A percentile compares a stretch with the other conserved stretches of the same genome.
These are phyloP conservation scores for Circinella umbellata DNA, from an alignment of 371 early-diverging fungal genomes.

Conservation along the genomic window DNA sequence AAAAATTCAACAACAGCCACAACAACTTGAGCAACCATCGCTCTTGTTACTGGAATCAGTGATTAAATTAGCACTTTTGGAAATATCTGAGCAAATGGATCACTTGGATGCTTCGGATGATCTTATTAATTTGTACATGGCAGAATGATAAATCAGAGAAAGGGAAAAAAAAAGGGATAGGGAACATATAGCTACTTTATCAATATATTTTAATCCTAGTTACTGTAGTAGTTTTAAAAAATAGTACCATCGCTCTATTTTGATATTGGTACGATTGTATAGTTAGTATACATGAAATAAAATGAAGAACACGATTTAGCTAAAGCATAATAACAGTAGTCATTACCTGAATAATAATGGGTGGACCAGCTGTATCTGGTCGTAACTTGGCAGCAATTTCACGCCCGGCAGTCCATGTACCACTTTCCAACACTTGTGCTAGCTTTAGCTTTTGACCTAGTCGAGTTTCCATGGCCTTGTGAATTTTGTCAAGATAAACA, in stretches of 20 bases:
- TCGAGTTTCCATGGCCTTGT: constrained; percentile 56
- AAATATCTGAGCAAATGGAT: constrained; percentile 62
- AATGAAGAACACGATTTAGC: too few species aligned
- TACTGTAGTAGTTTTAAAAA: constrained; percentile 28
- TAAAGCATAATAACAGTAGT: too few species aligned
- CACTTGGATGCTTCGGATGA: constrained; percentile 77
- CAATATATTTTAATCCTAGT: too few species aligned
- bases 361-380: constrained; percentile 83
- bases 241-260: constrained; percentile 54
- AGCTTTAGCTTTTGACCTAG: constrained; percentile 63
- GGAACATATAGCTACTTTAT: not conserved
- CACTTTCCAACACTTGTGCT: constrained; percentile 90
- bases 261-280: too few species aligned
- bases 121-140: constrained; percentile 63
- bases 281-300: too few species aligned
- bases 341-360: constrained; percentile 75
- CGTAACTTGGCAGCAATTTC: constrained; percentile 83
- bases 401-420: constrained; percentile 91
- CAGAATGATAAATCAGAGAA: constrained; percentile 12
- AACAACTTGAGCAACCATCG: constrained; percentile 18
- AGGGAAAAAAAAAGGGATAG: not conserved
- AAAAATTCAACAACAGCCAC: not conserved
- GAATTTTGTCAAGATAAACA: constrained; percentile 78
- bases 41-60: constrained; percentile 73
- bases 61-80: constrained; percentile 66